Evolutionary conservation across 2,329 filamentous ascomycete genomes (phyloP), one percentile per base, ranked within the genome.

Genomic region (Phyllosticta citrichinensis): DNA sequence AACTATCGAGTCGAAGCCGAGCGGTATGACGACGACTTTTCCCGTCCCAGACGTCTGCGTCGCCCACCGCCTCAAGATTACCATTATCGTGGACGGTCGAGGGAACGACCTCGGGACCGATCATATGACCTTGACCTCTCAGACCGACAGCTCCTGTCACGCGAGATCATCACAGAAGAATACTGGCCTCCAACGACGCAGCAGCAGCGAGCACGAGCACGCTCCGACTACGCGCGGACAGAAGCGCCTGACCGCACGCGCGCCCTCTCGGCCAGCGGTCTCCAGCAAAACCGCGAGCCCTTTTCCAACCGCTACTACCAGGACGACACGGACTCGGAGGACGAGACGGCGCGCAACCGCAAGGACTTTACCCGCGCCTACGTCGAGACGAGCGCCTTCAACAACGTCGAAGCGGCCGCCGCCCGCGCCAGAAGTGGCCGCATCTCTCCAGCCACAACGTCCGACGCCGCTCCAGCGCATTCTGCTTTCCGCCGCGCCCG

Each of bases 361-460:
- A 58, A 56, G 30, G 30, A 57, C 25, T 62, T 62, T 9, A 58
- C 56, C 6, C 60, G 60, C 33, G 55, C 60, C 51, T 62, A 50
- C 20, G 60, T 62, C 52, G 60, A 62, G 22, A 62, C 60, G 11
- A 35, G 30, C 25, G 60, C 60, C 8, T 62, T 62, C 55, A 57
- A 54, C 50, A 52, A 17, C 53, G 53, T 19, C 53, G 53, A 27
- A 60, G 58, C 40, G 33, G 58, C 52, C 50, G 57, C 40, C 17
- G 40, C 40, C 2, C 40, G 40, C 17, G 40, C 40, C 40, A n/a
- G 40, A 12, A n/a, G 17, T 14, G 40, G 40, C 8, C 40, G 40
- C 14, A 47, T 47, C 14, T 47, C 40, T 3, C 40, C 40, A 8
- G 40, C 40, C 14, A 47, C 40, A 1, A 47, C 40, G 6, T n/a